phyloP scores from a whole-genome alignment of 495 filamentous ascomycete genomes.

The Xylaria castorea region DNA sequence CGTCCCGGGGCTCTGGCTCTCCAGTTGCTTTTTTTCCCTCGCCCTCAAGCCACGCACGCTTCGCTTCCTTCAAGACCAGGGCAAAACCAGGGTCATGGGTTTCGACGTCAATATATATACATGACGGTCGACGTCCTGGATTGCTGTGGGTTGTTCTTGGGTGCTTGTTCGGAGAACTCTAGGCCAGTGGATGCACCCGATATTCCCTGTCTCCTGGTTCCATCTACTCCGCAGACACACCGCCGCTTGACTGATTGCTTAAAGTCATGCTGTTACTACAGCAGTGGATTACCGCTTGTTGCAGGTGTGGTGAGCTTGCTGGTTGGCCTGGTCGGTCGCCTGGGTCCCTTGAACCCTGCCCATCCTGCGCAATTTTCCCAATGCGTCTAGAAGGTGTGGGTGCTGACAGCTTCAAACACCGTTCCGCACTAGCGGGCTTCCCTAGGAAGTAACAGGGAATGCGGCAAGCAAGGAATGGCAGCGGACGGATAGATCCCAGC shows the following conservation, averaged over 20 bases:
- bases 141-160: neutral
- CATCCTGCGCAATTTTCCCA: constrained; percentile 28
- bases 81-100: constrained; percentile 14
- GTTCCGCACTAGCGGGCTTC: constrained; percentile 38
- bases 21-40: constrained; percentile 36
- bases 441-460: constrained; percentile 30
- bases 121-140: neutral
- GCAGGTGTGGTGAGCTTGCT: constrained; percentile 26
- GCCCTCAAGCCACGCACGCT: constrained; percentile 6
- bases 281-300: constrained; percentile 26
- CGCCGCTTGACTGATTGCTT: constrained; percentile 37
- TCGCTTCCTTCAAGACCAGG: constrained; percentile 19
- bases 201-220: constrained; percentile 11
- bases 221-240: constrained; percentile 32
- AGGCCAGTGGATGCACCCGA: constrained; percentile 3
- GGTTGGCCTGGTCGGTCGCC: constrained; percentile 29
- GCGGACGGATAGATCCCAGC: constrained; percentile 47
- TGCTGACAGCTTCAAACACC: constrained; percentile 29
- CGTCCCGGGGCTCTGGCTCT: constrained; percentile 28
- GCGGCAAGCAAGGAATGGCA: constrained; percentile 45
- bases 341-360: constrained; percentile 36
- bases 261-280: constrained; percentile 33
- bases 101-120: constrained; percentile 5
- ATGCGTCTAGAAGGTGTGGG: constrained; percentile 31
- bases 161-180: neutral